phyloP scores from a whole-genome alignment of 331 rosid species.

The Telfairia occidentalis region DNA sequence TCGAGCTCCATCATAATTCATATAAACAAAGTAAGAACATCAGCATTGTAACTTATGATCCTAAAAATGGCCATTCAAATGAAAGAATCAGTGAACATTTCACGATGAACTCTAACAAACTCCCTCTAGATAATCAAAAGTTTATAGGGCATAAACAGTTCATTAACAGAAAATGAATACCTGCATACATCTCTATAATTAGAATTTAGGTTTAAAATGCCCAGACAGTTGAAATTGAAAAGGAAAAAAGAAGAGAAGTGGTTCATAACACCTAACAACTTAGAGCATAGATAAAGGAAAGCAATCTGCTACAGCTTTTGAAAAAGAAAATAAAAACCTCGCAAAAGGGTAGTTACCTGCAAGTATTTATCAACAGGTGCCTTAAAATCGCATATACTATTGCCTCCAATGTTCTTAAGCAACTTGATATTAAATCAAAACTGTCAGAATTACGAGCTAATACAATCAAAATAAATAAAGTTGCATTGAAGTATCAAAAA shows the following conservation, averaged over 20 bases:
- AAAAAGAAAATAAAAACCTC: background rate
- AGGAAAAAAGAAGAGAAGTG: background rate
- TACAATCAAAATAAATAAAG: background rate
- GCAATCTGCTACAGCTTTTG: background rate
- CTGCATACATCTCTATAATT: too few relatives aligned
- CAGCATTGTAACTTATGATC: too few relatives aligned
- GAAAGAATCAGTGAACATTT: too few relatives aligned
- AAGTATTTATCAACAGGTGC: background rate
- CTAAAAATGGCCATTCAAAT: too few relatives aligned
- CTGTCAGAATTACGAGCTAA: background rate
- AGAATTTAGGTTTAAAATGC: background rate
- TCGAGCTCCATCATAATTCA: too few relatives aligned
- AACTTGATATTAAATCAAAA: background rate
- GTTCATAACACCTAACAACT: background rate
- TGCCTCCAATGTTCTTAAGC: background rate
- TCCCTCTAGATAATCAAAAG: background rate
- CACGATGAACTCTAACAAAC: background rate
- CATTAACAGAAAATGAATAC: background rate
- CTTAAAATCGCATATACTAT: background rate
- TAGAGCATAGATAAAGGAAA: background rate
- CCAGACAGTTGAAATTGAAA: background rate
- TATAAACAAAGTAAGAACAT: too few relatives aligned
- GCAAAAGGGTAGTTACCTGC: background rate
- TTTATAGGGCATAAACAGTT: background rate
- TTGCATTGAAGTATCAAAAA: background rate